Base-by-base conservation (phyloP, 2,329 filamentous ascomycete species). In the Phialophora expanda region DNA sequence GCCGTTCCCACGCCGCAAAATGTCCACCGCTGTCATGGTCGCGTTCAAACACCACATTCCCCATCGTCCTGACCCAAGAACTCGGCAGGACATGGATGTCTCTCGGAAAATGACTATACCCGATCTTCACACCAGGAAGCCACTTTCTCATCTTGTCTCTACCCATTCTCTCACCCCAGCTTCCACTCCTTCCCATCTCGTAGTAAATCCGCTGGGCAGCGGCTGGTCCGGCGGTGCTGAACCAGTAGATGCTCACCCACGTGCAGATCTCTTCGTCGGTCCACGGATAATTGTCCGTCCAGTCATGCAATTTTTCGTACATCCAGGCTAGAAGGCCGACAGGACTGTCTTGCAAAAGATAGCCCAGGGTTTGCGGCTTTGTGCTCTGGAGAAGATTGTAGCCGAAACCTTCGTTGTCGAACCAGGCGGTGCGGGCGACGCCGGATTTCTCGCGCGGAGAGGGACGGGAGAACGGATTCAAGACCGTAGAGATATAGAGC, bases 281-380 rank as follows among this genome's bases (percentile, higher is more conserved):
- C 90, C 90, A 93, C 0, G 84, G 79, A 73, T 92, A 92, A 0
- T 71, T 72, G 72, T 93, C 90, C 0, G 88, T 87, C 91, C 90
- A 94, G 71, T 90, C 88, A 70, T 89, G 86, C 38, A 94, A 78
- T 75, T 94, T 94, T 77, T 94, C 91, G 70, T 90, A 90, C 32
- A 94, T 87, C 91, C 91, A 95, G 0, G 89, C 86, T 0, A 94
- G 80, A 2, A 92, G 78, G 0, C 85, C 89, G 0, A 91, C 85
- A 0, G 91, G 91, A 7, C 84, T 88, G 74, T 93, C 90, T 0
- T 85, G 82, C 2, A 93, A 80, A 0, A 82, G 87, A 72, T 91
- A 91, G 0, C 88, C 88, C 0, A 93, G 74, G 0, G 91, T 94
- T 60, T 91, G 87, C 0, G 91, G 91, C 64, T 89, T 89, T 0